Conservation (phyloP, 345 rosid genomes). For the Cardiospermum halicacabum region DNA sequence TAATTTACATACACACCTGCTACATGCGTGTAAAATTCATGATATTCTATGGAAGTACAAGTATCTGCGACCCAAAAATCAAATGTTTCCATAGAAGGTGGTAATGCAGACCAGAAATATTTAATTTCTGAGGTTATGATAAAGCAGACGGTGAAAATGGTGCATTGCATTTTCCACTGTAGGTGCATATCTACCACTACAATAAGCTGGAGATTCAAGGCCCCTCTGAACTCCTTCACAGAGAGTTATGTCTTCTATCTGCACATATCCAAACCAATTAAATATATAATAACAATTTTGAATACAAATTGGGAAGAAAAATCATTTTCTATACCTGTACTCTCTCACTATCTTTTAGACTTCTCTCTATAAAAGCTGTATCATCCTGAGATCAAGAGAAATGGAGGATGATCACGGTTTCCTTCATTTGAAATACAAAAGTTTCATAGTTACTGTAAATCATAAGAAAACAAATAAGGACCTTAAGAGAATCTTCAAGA, state of each 20-base stretch:
- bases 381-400: slow-evolving; percentile 50
- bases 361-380: slow-evolving; percentile 49
- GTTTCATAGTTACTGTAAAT: neutral
- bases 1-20: too few relatives aligned
- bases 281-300: neutral
- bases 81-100: too few relatives aligned
- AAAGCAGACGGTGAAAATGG: slow-evolving; percentile 61
- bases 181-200: slow-evolving; percentile 65
- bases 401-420: neutral
- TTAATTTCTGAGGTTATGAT: slow-evolving; percentile 35
- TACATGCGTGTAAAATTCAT: too few relatives aligned
- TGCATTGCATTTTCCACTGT: slow-evolving; percentile 69
- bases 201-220: slow-evolving; percentile 64
- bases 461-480: slow-evolving; percentile 13
- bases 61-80: too few relatives aligned
- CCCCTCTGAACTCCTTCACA: slow-evolving; percentile 85
- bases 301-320: neutral
- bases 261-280: slow-evolving; percentile 6
- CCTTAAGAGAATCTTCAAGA: slow-evolving; percentile 62
- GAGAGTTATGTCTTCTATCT: slow-evolving; percentile 69
- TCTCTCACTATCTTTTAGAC: slow-evolving; percentile 64
- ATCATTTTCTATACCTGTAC: slow-evolving; percentile 53
- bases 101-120: neutral
- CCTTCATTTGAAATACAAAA: neutral
- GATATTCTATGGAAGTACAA: too few relatives aligned